phyloP scores from a whole-genome alignment of 2,329 filamentous ascomycete species.

The Thyridium curvatum region DNA sequence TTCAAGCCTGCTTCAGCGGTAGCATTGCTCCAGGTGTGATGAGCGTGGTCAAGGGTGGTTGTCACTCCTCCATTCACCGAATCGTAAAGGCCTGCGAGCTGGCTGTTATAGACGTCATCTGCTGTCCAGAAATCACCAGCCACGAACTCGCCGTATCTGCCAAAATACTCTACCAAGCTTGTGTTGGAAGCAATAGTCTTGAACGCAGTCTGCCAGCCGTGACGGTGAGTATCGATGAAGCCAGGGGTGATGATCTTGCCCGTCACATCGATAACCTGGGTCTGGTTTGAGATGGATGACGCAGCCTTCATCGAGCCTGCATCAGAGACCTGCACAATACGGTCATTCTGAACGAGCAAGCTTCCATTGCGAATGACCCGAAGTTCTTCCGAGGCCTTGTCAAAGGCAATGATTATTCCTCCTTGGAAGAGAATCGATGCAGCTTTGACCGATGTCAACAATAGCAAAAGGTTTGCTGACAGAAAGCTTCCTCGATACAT shows the following conservation, averaged over 20 bases:
- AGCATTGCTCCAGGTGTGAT: conserved; percentile 37
- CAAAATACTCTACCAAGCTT: conserved; percentile 40
- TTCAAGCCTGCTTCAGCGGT: conserved; percentile 36
- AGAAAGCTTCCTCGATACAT: too few species aligned
- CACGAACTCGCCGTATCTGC: conserved; percentile 27
- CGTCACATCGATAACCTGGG: conserved; percentile 38
- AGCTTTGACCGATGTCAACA: conserved; percentile 5
- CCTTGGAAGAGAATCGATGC: conserved; percentile 14
- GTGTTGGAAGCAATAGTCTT: conserved; percentile 48
- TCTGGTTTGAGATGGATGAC: conserved; percentile 2
- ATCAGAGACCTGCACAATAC: conserved; percentile 24
- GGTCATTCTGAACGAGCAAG: conserved; percentile 30
- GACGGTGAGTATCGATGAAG: conserved; percentile 51
- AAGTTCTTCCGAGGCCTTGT: conserved; percentile 22
- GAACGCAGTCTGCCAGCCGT: conserved; percentile 49
- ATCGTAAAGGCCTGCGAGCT: conserved; percentile 41
- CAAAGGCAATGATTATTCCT: conserved; percentile 35
- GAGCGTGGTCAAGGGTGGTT: conserved; percentile 45
- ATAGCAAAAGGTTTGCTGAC: too few species aligned
- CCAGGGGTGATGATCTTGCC: conserved; percentile 48
- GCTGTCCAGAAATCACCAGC: conserved; percentile 24
- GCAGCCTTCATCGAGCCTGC: neutral
- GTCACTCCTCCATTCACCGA: conserved; percentile 47
- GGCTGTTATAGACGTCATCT: conserved; percentile 39
- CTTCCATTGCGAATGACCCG: conserved; percentile 31